phyloP scores from a whole-genome alignment of 2,329 filamentous ascomycete genomes.

The Cercospora citrullina region DNA sequence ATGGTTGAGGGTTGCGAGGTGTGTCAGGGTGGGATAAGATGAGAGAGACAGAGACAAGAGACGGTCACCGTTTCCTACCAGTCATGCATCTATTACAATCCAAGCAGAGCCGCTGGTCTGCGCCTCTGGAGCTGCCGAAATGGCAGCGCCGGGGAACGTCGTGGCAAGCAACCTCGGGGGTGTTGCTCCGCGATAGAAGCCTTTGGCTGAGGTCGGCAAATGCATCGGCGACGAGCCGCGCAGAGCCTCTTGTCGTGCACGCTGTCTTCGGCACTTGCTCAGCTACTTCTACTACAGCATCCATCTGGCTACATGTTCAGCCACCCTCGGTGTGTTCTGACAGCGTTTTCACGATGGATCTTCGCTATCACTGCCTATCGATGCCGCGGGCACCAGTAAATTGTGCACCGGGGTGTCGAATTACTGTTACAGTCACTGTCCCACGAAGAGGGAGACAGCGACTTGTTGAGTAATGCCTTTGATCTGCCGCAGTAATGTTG shows the following conservation, averaged over 20 bases:
- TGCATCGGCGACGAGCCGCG: not conserved
- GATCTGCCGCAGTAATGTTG: conserved; percentile 35
- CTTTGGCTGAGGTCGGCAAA: not conserved
- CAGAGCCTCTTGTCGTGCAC: not conserved
- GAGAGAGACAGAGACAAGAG: not conserved
- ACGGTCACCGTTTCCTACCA: not conserved
- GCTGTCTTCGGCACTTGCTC: not conserved
- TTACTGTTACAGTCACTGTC: conserved; percentile 38
- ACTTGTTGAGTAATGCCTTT: conserved; percentile 36
- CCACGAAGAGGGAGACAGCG: conserved; percentile 29
- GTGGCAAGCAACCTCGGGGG: not conserved
- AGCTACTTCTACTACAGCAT: not conserved
- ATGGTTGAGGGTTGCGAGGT: not conserved
- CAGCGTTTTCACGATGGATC: not conserved
- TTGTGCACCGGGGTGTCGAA: not conserved
- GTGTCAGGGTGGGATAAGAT: not conserved
- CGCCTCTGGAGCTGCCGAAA: not conserved
- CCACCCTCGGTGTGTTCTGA: not conserved
- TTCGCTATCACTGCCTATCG: not conserved
- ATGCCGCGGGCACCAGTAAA: not conserved
- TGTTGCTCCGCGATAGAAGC: not conserved
- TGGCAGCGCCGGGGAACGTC: not conserved
- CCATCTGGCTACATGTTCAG: not conserved
- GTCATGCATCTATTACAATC: not conserved
- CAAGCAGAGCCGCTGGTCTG: not conserved